phyloP scores from a whole-genome alignment of 495 filamentous ascomycete species.

The Poronia punctata region DNA sequence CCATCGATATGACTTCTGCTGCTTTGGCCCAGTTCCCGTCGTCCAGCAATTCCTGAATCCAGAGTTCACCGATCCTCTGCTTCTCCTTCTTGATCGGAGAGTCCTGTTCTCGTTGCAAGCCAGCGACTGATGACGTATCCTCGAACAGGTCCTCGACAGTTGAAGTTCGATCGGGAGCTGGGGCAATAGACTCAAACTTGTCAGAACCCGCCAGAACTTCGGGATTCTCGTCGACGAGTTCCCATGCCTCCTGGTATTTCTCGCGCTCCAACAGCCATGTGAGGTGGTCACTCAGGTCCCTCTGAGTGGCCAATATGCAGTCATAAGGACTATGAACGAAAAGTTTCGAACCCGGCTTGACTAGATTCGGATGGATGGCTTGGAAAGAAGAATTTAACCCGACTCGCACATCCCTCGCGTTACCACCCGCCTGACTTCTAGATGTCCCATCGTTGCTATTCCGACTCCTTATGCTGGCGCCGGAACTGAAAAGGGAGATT shows the following conservation, averaged over 20 bases:
- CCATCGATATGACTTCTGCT: constrained; percentile 69
- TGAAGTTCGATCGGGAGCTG: constrained; percentile 42
- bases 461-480: constrained; percentile 71
- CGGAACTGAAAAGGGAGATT: constrained; percentile 74
- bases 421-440: constrained; percentile 18
- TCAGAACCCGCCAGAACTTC: constrained; percentile 49
- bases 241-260: constrained; percentile 80
- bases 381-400: constrained; percentile 6
- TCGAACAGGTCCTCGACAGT: constrained; percentile 72
- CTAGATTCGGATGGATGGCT: constrained; percentile 38
- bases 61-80: constrained; percentile 81
- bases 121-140: constrained; percentile 58
- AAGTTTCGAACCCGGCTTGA: constrained; percentile 74
- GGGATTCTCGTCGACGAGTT: constrained; percentile 76
- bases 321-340: constrained; percentile 96
- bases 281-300: constrained; percentile 78
- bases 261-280: constrained; percentile 74
- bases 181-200: constrained; percentile 24
- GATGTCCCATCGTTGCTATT: constrained; percentile 49
- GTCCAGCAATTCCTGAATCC: constrained; percentile 77
- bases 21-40: constrained; percentile 68
- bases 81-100: constrained; percentile 83
- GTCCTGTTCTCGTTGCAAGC: constrained; percentile 35
- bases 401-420: constrained; percentile 22
- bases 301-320: constrained; percentile 77